Base-by-base conservation (phyloP, 2,329 filamentous ascomycete species). In the Hypoxylon sp. region DNA sequence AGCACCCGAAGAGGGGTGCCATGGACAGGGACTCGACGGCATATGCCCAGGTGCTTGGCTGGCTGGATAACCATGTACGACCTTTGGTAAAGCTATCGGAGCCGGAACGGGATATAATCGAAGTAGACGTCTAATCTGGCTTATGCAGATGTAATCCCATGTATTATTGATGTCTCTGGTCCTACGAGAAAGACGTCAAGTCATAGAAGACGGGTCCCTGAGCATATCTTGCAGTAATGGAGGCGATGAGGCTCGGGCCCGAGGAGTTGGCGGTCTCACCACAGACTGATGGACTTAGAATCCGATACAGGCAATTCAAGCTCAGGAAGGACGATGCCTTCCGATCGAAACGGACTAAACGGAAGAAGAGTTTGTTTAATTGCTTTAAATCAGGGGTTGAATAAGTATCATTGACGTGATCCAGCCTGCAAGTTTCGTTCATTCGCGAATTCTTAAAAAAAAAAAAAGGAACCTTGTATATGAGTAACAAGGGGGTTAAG, bases 171-270 rank as follows among this genome's bases (percentile, higher is more conserved):
- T 52, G 51, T 57, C 57, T 47, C 48, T 62, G 61, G 61, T 31
- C 51, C 42, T 53, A 55, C 37, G 44, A 3, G 37, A 59, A 57
- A 57, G 37, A 55, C 33, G 46, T 47, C 54, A 51, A 63, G 31
- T 37, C 19, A 47, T 58, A 63, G 54, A 11, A 65, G 55, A 64
- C 68, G 69, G 66, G 66, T 69, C 37, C 63, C 66, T 71, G 69
- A 71, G 60, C 53, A 22, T 67, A 71, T 71, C 69, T 69, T 65
- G 69, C 69, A 71, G 69, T 52, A 48, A 56, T 58, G 35, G 37
- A 31, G 55, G 26, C 68, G 69, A 71, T 71, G 69, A 71, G 66
- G 69, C 63, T 71, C 63, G 66, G 63, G 37, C 60, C 66, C 69
- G 69, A 68, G 46, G 59, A 37, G 24, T 48, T 22, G 33, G 63